These are phyloP conservation scores for Sclerotinia trifoliorum DNA, from an alignment of 2,329 filamentous ascomycete species.

Conservation along the genomic window DNA sequence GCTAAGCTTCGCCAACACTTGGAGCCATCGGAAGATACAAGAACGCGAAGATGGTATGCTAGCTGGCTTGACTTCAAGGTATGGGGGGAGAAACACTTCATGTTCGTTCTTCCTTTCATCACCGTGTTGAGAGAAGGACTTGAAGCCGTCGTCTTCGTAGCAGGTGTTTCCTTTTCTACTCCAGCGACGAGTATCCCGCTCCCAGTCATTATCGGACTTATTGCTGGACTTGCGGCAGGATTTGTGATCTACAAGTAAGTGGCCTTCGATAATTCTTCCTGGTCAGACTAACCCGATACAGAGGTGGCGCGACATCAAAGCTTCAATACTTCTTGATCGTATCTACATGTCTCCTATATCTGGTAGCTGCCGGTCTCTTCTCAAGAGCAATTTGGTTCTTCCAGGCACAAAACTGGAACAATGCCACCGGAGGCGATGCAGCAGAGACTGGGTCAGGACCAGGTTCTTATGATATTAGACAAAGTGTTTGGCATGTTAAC, in stretches of 20 bases:
- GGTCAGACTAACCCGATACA: constrained; percentile 30
- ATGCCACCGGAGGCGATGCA: constrained; percentile 50
- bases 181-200: constrained; percentile 76
- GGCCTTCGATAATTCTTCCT: not conserved
- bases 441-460: constrained; percentile 64
- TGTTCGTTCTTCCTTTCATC: constrained; percentile 84
- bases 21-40: constrained; percentile 44
- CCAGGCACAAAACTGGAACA: constrained; percentile 64
- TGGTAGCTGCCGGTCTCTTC: constrained; percentile 80
- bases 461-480: constrained; percentile 75
- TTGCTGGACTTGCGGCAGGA: constrained; percentile 65
- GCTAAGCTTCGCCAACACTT: constrained; percentile 73
- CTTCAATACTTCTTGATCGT: constrained; percentile 77
- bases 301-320: constrained; percentile 62
- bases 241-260: constrained; percentile 75
- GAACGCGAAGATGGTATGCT: constrained; percentile 30
- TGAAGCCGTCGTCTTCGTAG: constrained; percentile 83
- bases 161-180: constrained; percentile 74
- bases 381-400: constrained; percentile 75
- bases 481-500: constrained; percentile 81
- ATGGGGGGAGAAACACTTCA: constrained; percentile 74
- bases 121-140: constrained; percentile 85
- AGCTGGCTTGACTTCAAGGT: constrained; percentile 53
- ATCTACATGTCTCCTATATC: constrained; percentile 80
- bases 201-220: constrained; percentile 69